Evolutionary conservation across 2,329 filamentous ascomycete species (phyloP).

Genomic region (Phaeoacremonium minimum): DNA sequence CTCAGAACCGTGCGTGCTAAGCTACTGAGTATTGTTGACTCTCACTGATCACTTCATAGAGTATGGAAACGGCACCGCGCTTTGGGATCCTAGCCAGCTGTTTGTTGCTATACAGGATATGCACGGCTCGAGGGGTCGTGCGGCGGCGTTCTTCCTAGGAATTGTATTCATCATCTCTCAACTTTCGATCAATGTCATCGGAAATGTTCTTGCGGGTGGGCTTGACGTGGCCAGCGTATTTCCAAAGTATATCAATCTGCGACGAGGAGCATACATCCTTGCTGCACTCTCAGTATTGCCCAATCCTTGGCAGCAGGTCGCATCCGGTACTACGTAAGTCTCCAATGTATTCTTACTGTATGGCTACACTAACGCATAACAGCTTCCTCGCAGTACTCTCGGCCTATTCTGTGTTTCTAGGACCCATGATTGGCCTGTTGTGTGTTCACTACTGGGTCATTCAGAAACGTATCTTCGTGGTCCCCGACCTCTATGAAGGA

Average conservation of each 20-base stretch:
- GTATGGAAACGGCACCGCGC: slow-evolving; percentile 15
- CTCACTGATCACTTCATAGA: slow-evolving; percentile 5
- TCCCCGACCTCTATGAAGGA: slow-evolving; percentile 27
- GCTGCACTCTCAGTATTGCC: slow-evolving; percentile 1
- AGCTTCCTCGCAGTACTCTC: slow-evolving; percentile 39
- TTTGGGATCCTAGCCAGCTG: slow-evolving; percentile 16
- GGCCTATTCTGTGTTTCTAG: slow-evolving; percentile 32
- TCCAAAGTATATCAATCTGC: slow-evolving; percentile 31
- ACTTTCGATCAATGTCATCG: slow-evolving; percentile 29
- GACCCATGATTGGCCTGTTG: slow-evolving; percentile 34
- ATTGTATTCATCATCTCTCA: slow-evolving; percentile 28
- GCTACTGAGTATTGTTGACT: neutral
- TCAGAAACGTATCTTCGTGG: slow-evolving; percentile 24
- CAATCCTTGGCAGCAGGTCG: slow-evolving; percentile 5
- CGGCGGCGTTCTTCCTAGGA: slow-evolving; percentile 31
- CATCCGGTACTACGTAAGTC: slow-evolving; percentile 2
- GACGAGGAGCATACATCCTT: slow-evolving; percentile 28
- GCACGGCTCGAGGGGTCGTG: slow-evolving; percentile 18
- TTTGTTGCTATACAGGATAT: slow-evolving; percentile 15
- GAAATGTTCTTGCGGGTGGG: slow-evolving; percentile 30
- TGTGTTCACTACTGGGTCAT: slow-evolving; percentile 27
- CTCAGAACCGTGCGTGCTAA: slow-evolving; percentile 21
- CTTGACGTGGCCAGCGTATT: slow-evolving; percentile 32
- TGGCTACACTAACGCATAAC: neutral
- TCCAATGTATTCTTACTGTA: slow-evolving; percentile 3